A percentile compares a stretch with the other conserved stretches of the same genome.
Evolutionary conservation across 768 basidiomycete genomes (phyloP).

Genomic region (Kwoniella heveanensis): DNA sequence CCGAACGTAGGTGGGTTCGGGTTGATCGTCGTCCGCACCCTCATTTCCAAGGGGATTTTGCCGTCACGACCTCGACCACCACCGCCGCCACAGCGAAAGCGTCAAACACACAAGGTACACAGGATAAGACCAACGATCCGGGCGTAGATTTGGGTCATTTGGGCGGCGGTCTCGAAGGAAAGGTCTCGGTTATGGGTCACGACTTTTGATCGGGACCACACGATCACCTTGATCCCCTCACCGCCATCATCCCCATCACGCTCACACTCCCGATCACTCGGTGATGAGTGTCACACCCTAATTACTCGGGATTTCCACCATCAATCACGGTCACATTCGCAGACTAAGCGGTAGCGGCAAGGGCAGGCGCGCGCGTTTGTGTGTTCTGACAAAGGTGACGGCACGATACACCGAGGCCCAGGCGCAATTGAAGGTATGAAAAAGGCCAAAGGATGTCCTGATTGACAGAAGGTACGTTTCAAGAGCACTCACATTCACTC

Average conservation of each 20-base stretch:
- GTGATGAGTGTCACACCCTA: constrained; percentile 1
- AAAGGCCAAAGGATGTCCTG: not conserved
- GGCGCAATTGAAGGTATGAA: not conserved
- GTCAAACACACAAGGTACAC: constrained; percentile 1
- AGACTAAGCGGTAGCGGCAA: no score
- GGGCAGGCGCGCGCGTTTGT: not conserved
- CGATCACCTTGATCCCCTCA: not conserved
- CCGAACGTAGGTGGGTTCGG: constrained; percentile 2
- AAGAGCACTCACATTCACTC: not conserved
- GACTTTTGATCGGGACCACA: not conserved
- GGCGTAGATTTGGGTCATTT: constrained; percentile 7
- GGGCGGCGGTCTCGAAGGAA: not conserved
- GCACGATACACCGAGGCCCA: not conserved
- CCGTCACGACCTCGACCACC: no score
- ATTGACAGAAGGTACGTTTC: not conserved
- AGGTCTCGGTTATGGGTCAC: not conserved
- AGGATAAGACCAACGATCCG: constrained; percentile 11
- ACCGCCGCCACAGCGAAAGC: no score
- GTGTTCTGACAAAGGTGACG: no score
- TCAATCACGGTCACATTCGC: no score
- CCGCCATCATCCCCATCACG: not conserved
- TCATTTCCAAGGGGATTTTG: constrained; percentile 1
- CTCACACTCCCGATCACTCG: not conserved
- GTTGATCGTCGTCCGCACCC: constrained; percentile 15
- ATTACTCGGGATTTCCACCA: not conserved